Base-by-base conservation (phyloP, 768 basidiomycete species). In the Lentinus tigrinus region DNA sequence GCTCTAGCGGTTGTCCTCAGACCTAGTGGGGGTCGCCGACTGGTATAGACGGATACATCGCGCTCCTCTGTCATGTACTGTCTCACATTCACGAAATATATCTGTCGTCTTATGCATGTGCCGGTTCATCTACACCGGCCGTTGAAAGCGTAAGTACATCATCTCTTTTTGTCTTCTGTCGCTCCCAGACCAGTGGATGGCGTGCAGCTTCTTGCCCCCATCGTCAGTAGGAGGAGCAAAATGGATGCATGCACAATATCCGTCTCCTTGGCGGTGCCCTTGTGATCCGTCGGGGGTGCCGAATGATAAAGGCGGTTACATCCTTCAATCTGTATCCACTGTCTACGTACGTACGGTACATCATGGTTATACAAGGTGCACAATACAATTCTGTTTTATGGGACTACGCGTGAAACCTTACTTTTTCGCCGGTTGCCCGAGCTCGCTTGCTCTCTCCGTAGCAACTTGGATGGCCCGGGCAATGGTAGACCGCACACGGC, bases 391-490 rank as follows among this genome's bases (percentile, higher is more conserved):
- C 21, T 14, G 34, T 21, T n/a, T 11, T 43, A 19, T 52, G 26
- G 40, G 16, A 19, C 27, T 19, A 17, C 26, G 5, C n/a, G 6
- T 36, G 17, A 14, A 2, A 47, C 7, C 23, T 58, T 70, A 84
- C 61, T 83, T 81, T 72, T 81, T 85, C 0, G 65, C 60, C 27
- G 84, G 85, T 67, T 93, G 89, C 0, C 94, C 94, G 3, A 96
- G 79, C 66, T 91, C 85, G 53, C 89, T 87, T 1, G 94, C 94
- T 8, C 90, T 87, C 60, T 93, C 89, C 0, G 97, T 93, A 1
- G 97, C 97, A 10, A 92, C 81, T 72, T 99, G 95, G 52, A 99
- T 97, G 6, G 90, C 89, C 49, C 97, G 81, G 17, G 97, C 96
- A 68, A 99, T 95, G 0, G 95, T 98, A 0, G 93, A 95, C 21